These are phyloP conservation scores for Russula abietina DNA, from an alignment of 768 basidiomycete genomes.

Conservation along the genomic window DNA sequence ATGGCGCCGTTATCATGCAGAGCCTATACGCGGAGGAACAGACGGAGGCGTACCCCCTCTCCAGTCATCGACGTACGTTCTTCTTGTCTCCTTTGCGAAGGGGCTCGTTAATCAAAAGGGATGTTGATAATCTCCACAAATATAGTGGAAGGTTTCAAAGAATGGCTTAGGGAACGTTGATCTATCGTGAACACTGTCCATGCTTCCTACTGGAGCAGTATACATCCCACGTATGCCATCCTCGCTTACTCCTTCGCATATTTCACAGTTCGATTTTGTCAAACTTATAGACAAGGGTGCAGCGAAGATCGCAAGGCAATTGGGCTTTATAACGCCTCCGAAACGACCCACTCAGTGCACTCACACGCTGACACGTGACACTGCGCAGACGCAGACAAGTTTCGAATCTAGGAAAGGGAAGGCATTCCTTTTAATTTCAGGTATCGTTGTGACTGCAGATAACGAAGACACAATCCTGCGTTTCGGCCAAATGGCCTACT, in stretches of 20 bases:
- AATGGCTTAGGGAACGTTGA: conserved; percentile 98
- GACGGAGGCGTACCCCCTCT: conserved; percentile 75
- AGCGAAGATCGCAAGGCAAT: conserved; percentile 79
- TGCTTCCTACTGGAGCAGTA: conserved; percentile 83
- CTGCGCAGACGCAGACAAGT: conserved; percentile 71
- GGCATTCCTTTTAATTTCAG: conserved; percentile 78
- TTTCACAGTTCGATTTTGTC: not conserved
- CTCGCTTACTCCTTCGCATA: not conserved
- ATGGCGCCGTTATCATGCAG: conserved; percentile 47
- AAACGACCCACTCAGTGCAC: too few relatives aligned
- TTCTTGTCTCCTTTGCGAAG: conserved; percentile 11
- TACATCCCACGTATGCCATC: conserved; percentile 80
- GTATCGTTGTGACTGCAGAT: conserved; percentile 82
- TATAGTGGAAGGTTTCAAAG: conserved; percentile 85
- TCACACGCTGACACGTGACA: too few relatives aligned
- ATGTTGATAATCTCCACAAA: not conserved
- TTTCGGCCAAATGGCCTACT: not conserved
- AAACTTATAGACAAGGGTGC: conserved; percentile 52
- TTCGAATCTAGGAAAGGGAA: conserved; percentile 95
- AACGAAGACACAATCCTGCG: conserved; percentile 52
- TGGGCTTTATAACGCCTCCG: too few relatives aligned
- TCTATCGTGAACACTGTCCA: conserved; percentile 87
- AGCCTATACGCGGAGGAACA: conserved; percentile 81
- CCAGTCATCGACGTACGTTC: conserved; percentile 63
- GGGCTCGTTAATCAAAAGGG: not conserved